A percentile compares a stretch with the other conserved stretches of the same genome.
Evolutionary conservation across 2,329 filamentous ascomycete genomes (phyloP).

Genomic region (Botrytis porri): DNA sequence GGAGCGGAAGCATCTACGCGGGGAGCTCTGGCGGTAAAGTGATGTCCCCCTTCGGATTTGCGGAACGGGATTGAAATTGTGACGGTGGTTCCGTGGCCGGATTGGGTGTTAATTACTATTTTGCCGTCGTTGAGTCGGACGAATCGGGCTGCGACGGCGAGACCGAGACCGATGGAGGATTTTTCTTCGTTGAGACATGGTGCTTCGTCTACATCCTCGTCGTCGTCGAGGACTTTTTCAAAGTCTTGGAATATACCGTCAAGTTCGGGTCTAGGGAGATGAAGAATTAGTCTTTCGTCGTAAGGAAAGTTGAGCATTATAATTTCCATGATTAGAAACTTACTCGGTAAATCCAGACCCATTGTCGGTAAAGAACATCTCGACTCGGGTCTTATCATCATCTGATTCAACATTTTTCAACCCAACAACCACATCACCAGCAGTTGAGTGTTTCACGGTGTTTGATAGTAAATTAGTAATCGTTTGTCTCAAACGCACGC

Average conservation of each 20-base stretch:
- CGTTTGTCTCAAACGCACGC: constrained; percentile 26
- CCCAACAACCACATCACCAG: constrained; percentile 22
- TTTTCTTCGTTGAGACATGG: constrained; percentile 10
- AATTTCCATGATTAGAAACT: constrained; percentile 38
- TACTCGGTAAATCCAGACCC: constrained; percentile 28
- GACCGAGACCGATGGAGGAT: constrained; percentile 27
- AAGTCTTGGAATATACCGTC: constrained; percentile 58
- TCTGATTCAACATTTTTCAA: constrained; percentile 20
- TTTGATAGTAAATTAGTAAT: constrained; percentile 30
- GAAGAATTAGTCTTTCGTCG: constrained; percentile 71
- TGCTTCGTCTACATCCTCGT: constrained; percentile 38
- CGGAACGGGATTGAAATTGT: constrained; percentile 30
- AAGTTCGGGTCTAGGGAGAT: constrained; percentile 59
- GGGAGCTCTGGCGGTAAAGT: not conserved
- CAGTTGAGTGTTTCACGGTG: constrained; percentile 27
- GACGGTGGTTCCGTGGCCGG: constrained; percentile 27
- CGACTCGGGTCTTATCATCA: constrained; percentile 24
- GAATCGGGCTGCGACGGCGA: constrained; percentile 30
- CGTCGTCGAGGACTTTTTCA: constrained; percentile 54
- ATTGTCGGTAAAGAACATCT: constrained; percentile 28
- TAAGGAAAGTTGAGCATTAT: constrained; percentile 63
- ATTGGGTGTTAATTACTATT: constrained; percentile 27
- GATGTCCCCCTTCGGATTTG: constrained; percentile 13
- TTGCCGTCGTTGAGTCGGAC: constrained; percentile 29
- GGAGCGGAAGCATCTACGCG: too few relatives aligned